Base-by-base conservation (phyloP, 306 rosid genomes). In the Neltuma alba region DNA sequence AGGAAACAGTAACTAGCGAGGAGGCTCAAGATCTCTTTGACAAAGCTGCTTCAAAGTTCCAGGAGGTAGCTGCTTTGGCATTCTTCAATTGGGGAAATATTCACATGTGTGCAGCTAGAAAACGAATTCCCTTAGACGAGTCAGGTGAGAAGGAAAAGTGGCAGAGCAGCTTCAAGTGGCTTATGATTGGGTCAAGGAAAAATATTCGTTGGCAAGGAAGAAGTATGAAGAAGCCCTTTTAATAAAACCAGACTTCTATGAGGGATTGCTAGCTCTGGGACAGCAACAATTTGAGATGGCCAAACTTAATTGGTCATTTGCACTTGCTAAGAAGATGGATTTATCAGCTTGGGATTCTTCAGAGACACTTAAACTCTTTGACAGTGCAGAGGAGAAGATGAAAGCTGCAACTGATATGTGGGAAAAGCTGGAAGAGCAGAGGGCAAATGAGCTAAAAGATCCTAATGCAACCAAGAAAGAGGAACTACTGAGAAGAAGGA, bases 11-110 rank as follows among this genome's bases (percentile, higher is more conserved):
- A 20, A 96, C 97, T 23, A 88, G 99, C 79, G 99, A 96, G 79
- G 99, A 91, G 79, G 97, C 99, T 64, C 98, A 96, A 79, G 86
- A 80, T 76, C 90, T 93, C 67, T 96, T 96, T 77, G 92, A 91
- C 87, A 96, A 93, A 88, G 98, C 97, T 36, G 93, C 99, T 33
- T 86, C 91, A 21, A 96, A 96, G 89, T 96, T 96, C 86, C 97
- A 96, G 88, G 99, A 93, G 93, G 99, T 96, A 66, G 99, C 94
- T 44, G 99, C 97, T 2, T 84, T 96, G 86, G 98, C 97, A 58
- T 96, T 85, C 87, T 93, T 96, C 87, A 96, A 96, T 70, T 96
- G 98, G 99, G 98, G 98, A 65, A 96, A 96, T 82, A 97, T 96
- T 79, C 90, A 89, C 77, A 96, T 93, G 98, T 96, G 98, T 69